Evolutionary conservation across 345 rosid species (phyloP).

Genomic region (Rhodamnia rubescens): DNA sequence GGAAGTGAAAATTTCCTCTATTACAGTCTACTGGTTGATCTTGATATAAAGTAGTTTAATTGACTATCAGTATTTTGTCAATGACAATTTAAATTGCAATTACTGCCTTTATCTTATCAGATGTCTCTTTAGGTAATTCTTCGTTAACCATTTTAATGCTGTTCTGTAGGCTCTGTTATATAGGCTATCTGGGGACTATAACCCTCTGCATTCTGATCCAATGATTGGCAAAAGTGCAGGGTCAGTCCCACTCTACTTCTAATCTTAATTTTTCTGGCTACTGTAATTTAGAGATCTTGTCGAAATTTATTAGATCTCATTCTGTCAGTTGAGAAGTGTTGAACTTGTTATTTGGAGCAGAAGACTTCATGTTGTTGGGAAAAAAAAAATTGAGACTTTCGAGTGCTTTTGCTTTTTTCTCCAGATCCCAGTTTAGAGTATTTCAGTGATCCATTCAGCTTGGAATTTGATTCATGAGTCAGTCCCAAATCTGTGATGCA

Average conservation of each 20-base stretch:
- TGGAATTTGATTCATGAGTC: neutral
- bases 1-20: neutral
- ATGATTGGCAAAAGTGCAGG: slow-evolving; percentile 64
- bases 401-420: neutral
- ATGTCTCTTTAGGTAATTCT: slow-evolving; percentile 1
- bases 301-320: neutral
- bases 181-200: slow-evolving; percentile 89
- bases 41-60: neutral
- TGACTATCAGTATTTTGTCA: neutral
- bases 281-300: neutral
- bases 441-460: neutral
- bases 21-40: neutral
- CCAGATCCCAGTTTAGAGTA: neutral
- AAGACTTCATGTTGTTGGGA: neutral
- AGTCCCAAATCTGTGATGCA: neutral
- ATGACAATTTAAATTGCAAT: neutral
- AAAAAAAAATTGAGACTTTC: neutral
- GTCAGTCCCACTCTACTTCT: slow-evolving; percentile 26
- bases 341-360: neutral
- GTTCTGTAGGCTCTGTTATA: slow-evolving; percentile 77
- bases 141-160: slow-evolving; percentile 5
- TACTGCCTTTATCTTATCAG: neutral
- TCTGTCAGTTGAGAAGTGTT: neutral
- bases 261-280: neutral
- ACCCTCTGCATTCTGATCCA: slow-evolving; percentile 94